These are phyloP conservation scores for Phytopythium sindhum DNA, from an alignment of 352 stramenopile species.

Conservation along the genomic window DNA sequence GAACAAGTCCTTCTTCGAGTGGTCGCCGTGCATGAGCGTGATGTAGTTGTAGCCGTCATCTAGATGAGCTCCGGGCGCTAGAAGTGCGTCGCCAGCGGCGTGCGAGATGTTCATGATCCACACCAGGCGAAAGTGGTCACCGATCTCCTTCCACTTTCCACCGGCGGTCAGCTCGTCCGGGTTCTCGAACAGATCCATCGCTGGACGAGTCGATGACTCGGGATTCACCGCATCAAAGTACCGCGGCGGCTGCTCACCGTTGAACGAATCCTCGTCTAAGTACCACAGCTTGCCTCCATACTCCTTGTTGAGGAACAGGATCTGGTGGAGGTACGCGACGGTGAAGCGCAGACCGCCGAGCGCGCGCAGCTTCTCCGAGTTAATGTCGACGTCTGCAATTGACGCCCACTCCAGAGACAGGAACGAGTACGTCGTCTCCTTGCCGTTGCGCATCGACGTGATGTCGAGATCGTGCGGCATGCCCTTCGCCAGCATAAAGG, in stretches of 20 bases:
- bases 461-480: constrained; percentile 62
- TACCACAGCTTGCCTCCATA: constrained; percentile 67
- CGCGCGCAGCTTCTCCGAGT: constrained; percentile 63
- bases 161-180: constrained; percentile 1
- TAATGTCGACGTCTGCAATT: constrained; percentile 80
- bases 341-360: constrained; percentile 69
- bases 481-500: constrained; percentile 69
- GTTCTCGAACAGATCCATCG: constrained; percentile 41
- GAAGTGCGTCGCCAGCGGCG: constrained; percentile 39
- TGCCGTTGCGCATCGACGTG: constrained; percentile 51
- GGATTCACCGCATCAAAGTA: constrained; percentile 42
- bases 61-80: constrained; percentile 41
- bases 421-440: constrained; percentile 71
- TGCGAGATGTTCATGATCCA: constrained; percentile 71
- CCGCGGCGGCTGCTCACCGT: constrained; percentile 10
- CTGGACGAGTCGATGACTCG: constrained; percentile 24
- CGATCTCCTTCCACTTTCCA: constrained; percentile 46
- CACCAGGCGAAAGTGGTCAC: constrained; percentile 46
- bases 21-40: constrained; percentile 35
- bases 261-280: constrained; percentile 35
- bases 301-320: constrained; percentile 44
- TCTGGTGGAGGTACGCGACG: constrained; percentile 49
- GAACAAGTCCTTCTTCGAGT: constrained; percentile 34
- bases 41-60: constrained; percentile 74
- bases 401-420: constrained; percentile 80